Base-by-base conservation (phyloP, 306 rosid genomes). In the Vachellia pachyceras region DNA sequence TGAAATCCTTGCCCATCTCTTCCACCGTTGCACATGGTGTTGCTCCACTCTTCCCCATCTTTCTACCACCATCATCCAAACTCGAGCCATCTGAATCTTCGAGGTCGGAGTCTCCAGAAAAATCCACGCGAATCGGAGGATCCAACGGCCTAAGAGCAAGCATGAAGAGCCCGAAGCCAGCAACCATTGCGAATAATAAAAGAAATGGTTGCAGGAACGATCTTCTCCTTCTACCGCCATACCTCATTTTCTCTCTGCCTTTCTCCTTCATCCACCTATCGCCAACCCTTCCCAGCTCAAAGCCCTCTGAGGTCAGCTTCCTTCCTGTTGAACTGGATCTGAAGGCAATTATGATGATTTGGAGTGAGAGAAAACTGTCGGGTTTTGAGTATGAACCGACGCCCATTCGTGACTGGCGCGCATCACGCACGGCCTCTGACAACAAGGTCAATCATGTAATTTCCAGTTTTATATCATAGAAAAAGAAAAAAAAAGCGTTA, bases 11-110 rank as follows among this genome's bases (percentile, higher is more conserved):
- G 49, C 98, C 99, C 99, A 95, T 95, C 84, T 89, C 90, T 73
- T 93, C 97, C 87, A 95, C 98, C 79, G 94, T 89, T 6, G 91
- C 94, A 65, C 99, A 95, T 64, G 89, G 33, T 40, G 80, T 79
- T 80, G 45, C 84, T 33, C 79, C 72, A 20, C 40, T 37, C 75
- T 45, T 63, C 18, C 52, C 25, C 54, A 10, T 18, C 55, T 29
- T 69, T 4, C 45, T 45, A 29, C 58, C 80, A 45, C n/a, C 77
- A 23, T 35, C 84, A 18, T 76, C 79, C 36, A 86, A 72, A 46
- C 35, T 72, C 2, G 86, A 77, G 45, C 45, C 76, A 55, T 84
- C 81, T 3, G 45, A 87, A 52, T 73, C 85, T n/a, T 42, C 61
- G 18, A 80, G 60, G 42, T 46, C 82, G 68, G 40, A 55, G 14